A percentile compares a stretch with the other conserved stretches of the same genome.
These are phyloP conservation scores for Kazachstania martiniae DNA, from an alignment of 805 yeast genomes.

Conservation along the genomic window DNA sequence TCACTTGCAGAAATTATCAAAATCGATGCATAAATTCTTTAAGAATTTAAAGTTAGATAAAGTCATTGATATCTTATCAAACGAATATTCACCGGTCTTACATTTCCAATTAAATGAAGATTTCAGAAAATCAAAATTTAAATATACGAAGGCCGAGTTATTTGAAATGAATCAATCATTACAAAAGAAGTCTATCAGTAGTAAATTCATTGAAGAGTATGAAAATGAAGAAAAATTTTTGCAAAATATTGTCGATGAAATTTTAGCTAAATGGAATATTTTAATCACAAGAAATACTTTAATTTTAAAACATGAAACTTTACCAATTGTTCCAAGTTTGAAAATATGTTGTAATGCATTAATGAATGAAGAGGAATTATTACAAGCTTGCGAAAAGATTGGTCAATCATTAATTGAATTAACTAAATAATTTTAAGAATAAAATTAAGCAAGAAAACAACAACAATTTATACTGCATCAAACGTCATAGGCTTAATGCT, in stretches of 20 bases:
- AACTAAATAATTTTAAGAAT: too few relatives aligned
- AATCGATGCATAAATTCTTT: slow-evolving; percentile 32
- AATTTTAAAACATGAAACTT: slow-evolving; percentile 60
- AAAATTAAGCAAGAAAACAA: too few relatives aligned
- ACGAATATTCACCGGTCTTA: slow-evolving; percentile 51
- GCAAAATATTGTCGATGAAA: slow-evolving; percentile 52
- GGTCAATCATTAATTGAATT: slow-evolving; percentile 19
- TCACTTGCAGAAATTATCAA: slow-evolving; percentile 32
- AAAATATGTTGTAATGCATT: slow-evolving; percentile 40
- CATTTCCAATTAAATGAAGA: slow-evolving; percentile 49
- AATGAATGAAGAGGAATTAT: slow-evolving; percentile 36
- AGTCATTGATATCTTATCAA: slow-evolving; percentile 44
- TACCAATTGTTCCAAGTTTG: slow-evolving; percentile 57
- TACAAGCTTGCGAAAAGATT: slow-evolving; percentile 32
- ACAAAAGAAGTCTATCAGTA: slow-evolving; percentile 26
- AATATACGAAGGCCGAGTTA: slow-evolving; percentile 19
- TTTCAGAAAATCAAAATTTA: slow-evolving; percentile 23
- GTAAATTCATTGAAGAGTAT: slow-evolving; percentile 27
- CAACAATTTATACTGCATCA: too few relatives aligned
- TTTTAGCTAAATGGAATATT: slow-evolving; percentile 40
- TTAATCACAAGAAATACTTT: slow-evolving; percentile 55
- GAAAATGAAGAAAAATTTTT: slow-evolving; percentile 47
- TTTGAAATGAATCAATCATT: slow-evolving; percentile 15
- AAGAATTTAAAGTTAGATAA: slow-evolving; percentile 29
- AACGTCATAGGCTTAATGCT: too few relatives aligned